phyloP scores from a whole-genome alignment of 169 alveolate genomes.

The Plasmodium berghei region DNA sequence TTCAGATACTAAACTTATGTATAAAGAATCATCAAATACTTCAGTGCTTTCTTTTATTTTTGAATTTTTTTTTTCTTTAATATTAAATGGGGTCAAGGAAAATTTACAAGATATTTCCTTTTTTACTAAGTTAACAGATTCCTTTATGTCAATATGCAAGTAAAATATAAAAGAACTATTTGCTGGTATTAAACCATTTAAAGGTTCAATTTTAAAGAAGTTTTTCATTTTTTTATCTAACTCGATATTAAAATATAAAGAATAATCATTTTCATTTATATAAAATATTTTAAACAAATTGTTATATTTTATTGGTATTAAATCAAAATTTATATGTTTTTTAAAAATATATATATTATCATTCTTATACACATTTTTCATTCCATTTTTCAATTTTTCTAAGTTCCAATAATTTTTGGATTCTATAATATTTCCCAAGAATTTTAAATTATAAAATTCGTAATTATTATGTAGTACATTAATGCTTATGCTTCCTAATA shows the following conservation, averaged over 20 bases:
- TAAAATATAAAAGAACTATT: constrained; percentile 43
- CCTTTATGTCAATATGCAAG: constrained; percentile 42
- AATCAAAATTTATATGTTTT: constrained; percentile 69
- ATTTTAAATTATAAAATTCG: constrained; percentile 66
- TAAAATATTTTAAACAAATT: constrained; percentile 32
- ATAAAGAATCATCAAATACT: constrained; percentile 38
- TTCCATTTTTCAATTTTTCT: constrained; percentile 35
- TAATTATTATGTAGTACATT: constrained; percentile 56
- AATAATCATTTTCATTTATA: constrained; percentile 41
- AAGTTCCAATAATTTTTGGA: constrained; percentile 63
- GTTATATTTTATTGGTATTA: constrained; percentile 59
- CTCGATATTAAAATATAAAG: constrained; percentile 56
- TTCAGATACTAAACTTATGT: constrained; percentile 56
- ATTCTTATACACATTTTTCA: constrained; percentile 34
- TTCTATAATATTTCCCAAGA: constrained; percentile 66
- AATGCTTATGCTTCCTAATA: constrained; percentile 45
- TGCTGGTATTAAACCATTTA: constrained; percentile 31
- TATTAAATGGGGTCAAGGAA: constrained; percentile 11
- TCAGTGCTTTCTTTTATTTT: constrained; percentile 27
- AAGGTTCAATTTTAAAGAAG: constrained; percentile 26
- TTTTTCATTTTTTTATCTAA: constrained; percentile 64
- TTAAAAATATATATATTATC: constrained; percentile 39
- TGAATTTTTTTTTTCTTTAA: constrained; percentile 14
- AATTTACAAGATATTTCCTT: constrained; percentile 44
- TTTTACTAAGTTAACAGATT: constrained; percentile 33